Evolutionary conservation across 23 red algal species (phyloP).

Genomic region (Agarophyton chilense): DNA sequence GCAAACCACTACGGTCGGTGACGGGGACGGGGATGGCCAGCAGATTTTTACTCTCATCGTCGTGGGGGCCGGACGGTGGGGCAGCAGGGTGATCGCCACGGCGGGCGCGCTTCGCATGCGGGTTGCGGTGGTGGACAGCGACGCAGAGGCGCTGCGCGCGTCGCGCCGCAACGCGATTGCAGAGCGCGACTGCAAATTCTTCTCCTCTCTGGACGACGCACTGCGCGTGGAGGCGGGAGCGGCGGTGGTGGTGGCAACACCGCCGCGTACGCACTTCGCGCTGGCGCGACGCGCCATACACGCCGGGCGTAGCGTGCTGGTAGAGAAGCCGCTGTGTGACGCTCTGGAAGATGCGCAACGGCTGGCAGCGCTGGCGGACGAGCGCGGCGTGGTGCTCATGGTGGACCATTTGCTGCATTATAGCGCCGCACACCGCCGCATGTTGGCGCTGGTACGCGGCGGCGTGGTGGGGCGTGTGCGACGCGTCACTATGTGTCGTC

Average conservation of each 20-base stretch:
- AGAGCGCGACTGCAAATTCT: not conserved
- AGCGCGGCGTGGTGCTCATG: slow-evolving; percentile 16
- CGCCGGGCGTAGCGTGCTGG: slow-evolving; percentile 29
- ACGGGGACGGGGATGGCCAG: too few relatives aligned
- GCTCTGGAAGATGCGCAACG: slow-evolving; percentile 9
- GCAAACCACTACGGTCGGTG: not conserved
- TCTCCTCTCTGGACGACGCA: not conserved
- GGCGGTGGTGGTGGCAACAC: slow-evolving; percentile 70
- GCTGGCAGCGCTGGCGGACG: not conserved
- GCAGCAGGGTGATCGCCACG: not conserved
- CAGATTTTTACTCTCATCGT: slow-evolving; percentile 54
- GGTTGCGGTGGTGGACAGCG: slow-evolving; percentile 52
- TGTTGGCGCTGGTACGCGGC: slow-evolving; percentile 9
- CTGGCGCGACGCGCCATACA: slow-evolving; percentile 32
- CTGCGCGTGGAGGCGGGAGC: not conserved
- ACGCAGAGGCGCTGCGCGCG: not conserved
- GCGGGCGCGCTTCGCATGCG: not conserved
- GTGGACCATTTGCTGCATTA: slow-evolving; percentile 77
- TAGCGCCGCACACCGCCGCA: not conserved
- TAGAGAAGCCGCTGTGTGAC: slow-evolving; percentile 80
- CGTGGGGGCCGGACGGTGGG: slow-evolving; percentile 70
- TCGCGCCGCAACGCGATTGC: not conserved
- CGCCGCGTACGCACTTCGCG: slow-evolving; percentile 35
- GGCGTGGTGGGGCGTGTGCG: slow-evolving; percentile 48
- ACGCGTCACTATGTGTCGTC: slow-evolving; percentile 30